Conservation (phyloP, 139 green algal genomes). For the Haematococcus sp. region DNA sequence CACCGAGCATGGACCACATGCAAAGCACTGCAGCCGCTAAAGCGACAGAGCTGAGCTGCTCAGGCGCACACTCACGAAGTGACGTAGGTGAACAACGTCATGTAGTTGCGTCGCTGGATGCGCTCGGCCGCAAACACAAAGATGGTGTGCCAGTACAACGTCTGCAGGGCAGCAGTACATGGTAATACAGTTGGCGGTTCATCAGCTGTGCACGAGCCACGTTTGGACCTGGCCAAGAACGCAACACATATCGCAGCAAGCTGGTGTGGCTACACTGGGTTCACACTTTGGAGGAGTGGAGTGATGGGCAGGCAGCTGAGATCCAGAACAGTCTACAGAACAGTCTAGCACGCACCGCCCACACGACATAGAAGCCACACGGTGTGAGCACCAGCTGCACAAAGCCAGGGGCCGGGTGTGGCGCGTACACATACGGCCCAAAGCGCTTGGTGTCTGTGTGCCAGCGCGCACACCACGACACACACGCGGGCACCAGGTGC, state of each 20-base stretch:
- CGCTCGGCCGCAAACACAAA: conserved; percentile 63
- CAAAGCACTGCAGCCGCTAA: neutral
- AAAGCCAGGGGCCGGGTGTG: conserved; percentile 1
- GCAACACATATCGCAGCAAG: no score
- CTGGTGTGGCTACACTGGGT: no score
- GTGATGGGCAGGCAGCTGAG: no score
- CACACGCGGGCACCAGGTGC: conserved; percentile 71
- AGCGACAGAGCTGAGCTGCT: neutral
- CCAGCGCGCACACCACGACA: conserved; percentile 69
- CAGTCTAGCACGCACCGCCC: conserved; percentile 37
- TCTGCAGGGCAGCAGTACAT: neutral
- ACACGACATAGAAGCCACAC: conserved; percentile 52
- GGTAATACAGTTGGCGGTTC: no score
- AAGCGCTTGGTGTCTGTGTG: conserved; percentile 30
- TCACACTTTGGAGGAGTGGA: no score
- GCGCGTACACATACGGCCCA: neutral
- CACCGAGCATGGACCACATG: no score
- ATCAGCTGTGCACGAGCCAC: no score
- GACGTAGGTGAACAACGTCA: conserved; percentile 67
- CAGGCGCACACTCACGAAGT: conserved; percentile 19
- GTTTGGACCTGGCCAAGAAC: no score
- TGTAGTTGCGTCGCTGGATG: conserved; percentile 26
- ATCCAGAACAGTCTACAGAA: no score
- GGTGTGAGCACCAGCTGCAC: conserved; percentile 48
- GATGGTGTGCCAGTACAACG: conserved; percentile 69